phyloP scores from a whole-genome alignment of 75 land plant species.

The Chamaecyparis obtusa region DNA sequence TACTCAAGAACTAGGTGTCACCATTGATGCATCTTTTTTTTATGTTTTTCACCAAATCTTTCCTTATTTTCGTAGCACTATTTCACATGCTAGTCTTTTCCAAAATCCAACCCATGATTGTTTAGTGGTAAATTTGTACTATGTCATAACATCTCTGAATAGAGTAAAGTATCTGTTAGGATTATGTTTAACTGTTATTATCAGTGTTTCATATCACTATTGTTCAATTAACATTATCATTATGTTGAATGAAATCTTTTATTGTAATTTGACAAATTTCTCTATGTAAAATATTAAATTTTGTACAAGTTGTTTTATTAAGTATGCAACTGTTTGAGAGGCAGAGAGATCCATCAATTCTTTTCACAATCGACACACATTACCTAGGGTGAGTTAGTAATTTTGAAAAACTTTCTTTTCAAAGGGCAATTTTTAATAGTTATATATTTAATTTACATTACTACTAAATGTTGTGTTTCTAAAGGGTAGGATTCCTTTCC shows the following conservation, averaged over 20 bases:
- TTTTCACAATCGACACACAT: slow-evolving; percentile 35
- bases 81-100: too few species aligned
- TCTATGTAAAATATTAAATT: background rate
- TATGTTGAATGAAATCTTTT: background rate
- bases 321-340: slow-evolving; percentile 31
- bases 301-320: slow-evolving; percentile 42
- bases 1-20: background rate
- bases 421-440: background rate
- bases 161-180: background rate
- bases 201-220: background rate
- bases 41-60: background rate
- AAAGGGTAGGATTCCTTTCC: slow-evolving; percentile 42
- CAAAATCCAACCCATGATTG: background rate
- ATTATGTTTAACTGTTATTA: too few species aligned
- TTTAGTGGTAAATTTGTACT: background rate
- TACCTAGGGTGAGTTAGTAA: slow-evolving; percentile 36
- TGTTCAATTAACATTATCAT: background rate
- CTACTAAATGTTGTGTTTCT: slow-evolving; percentile 9
- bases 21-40: background rate
- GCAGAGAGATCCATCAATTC: slow-evolving; percentile 46
- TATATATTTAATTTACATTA: background rate
- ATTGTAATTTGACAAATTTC: background rate
- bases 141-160: background rate
- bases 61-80: too few species aligned
- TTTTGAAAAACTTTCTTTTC: background rate